Evolutionary conservation across 169 alveolate genomes (phyloP), one percentile per base, ranked within the genome.

Genomic region (Plasmodium reichenowi): DNA sequence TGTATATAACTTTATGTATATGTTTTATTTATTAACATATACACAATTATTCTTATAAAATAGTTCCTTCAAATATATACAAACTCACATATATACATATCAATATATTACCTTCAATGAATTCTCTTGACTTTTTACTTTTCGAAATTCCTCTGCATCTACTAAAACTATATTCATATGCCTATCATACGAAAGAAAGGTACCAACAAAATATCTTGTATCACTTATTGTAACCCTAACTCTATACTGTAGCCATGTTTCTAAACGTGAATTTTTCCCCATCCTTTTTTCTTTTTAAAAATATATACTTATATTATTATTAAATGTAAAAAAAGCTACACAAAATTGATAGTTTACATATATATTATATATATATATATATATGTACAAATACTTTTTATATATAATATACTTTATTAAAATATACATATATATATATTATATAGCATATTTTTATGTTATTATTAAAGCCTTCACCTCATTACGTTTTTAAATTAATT

Each of bases 121-220:
- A 50, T 74, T 89, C 22, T 76, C 94, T 56, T 80, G 88, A 66
- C 74, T 52, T 89, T 96, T 96, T 58, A 97, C 96, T 87, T 93
- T 90, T 74, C 99, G 93, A 95, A 96, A 98, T 93, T 98, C 99
- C 95, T 98, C 99, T 13, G 99, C 96, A 70, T 98, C 99, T 20
- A 98, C 96, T 76, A 98, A 96, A 29, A 98, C 99, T 52, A 98
- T 76, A 94, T 98, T 98, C 98, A 98, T 96, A 93, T 98, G 99
- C 88, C 98, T 97, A 93, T 98, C 99, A 89, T 97, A 98, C n/a
- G 99, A 99, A 88, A 98, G 95, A 89, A 98, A 97, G 22, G 98
- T 98, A 20, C 99, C 99, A 47, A 98, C 99, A 92, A 98, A 95
- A 93, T 94, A 94, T 63, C 99, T 91, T 70, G 97, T 96, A 92